Evolutionary conservation across 768 basidiomycete species (phyloP), one percentile per base, ranked within the genome.

Genomic region (Tricholoma bakamatsutake): DNA sequence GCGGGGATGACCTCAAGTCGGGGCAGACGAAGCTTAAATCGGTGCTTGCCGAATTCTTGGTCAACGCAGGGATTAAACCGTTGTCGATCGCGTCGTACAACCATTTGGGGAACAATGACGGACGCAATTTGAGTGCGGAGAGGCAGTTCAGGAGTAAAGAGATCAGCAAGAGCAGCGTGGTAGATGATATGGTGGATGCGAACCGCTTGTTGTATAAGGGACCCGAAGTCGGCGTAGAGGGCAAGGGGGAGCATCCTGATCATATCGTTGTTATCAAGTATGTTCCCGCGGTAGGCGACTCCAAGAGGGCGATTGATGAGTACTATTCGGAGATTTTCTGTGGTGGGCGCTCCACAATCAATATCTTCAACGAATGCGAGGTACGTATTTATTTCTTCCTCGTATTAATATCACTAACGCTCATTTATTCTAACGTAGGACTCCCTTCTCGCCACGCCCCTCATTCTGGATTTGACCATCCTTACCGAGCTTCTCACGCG

Each of bases 251-350:
- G 74, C 94, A 98, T 72, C 96, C 96, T 28, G 95, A 98, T 72
- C 96, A 99, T 68, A 81, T 95, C 64, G 87, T 98, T 53, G 93
- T 96, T 54, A 96, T 96, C 82, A 96, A 96, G 79, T 96, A 96
- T 62, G 88, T 98, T 2, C 93, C 93, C 18, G 91, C 94, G 24
- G 94, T 96, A 30, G 95, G 96, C 37, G 97, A 98, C 76, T 92
- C 90, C 55, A 98, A 98, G 84, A 82, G 93, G 55, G 97, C 95
- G n/a, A 93, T 98, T 78, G 97, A 98, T 73, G 95, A 98, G 78
- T 98, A 98, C 75, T 93, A 94, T 73, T 95, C 92, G 10, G 95
- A 98, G 80, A 94, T 98, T 66, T 87, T 95, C 77, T 96, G 95
- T 67, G 95, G 95, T 62, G 95, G 95, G 28, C 79, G 92, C 59